Conservation (phyloP, 805 yeast genomes). For the Brettanomyces nanus region DNA sequence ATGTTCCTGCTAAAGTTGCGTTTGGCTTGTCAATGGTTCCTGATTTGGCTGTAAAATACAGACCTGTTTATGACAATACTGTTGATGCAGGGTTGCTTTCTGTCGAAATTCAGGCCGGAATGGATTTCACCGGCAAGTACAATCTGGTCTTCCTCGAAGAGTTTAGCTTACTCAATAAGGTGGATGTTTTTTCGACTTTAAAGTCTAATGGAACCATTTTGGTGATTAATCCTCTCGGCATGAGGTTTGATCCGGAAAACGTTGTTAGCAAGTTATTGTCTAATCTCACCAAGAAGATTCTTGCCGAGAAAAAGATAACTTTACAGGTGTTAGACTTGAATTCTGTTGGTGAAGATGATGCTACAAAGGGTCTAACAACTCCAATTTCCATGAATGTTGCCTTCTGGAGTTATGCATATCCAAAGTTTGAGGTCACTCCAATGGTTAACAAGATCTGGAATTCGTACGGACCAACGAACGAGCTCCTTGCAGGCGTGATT, state of each 20-base stretch:
- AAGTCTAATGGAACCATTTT: slow-evolving; percentile 49
- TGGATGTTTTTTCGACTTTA: slow-evolving; percentile 57
- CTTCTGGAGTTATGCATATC: slow-evolving; percentile 67
- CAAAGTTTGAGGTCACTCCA: slow-evolving; percentile 48
- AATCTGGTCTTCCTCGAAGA: slow-evolving; percentile 61
- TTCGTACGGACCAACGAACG: slow-evolving; percentile 76
- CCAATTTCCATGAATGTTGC: slow-evolving; percentile 72
- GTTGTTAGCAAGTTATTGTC: slow-evolving; percentile 50
- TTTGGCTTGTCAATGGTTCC: slow-evolving; percentile 62
- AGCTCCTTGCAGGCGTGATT: slow-evolving; percentile 64
- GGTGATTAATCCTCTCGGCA: slow-evolving; percentile 29
- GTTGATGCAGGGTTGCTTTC: slow-evolving; percentile 69
- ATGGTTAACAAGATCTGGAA: slow-evolving; percentile 72
- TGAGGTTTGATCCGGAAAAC: slow-evolving; percentile 32
- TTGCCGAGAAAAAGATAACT: slow-evolving; percentile 44
- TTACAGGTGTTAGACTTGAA: slow-evolving; percentile 56
- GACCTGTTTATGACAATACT: slow-evolving; percentile 65
- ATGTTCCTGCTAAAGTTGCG: slow-evolving; percentile 56
- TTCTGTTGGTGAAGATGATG: slow-evolving; percentile 55
- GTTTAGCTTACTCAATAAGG: slow-evolving; percentile 40
- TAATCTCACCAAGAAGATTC: slow-evolving; percentile 38
- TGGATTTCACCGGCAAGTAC: slow-evolving; percentile 41
- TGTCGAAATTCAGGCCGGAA: slow-evolving; percentile 42
- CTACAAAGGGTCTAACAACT: slow-evolving; percentile 67
- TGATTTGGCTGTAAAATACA: slow-evolving; percentile 40